A percentile compares a stretch with the other conserved stretches of the same genome.
Conservation (phyloP, 176 grass and related monocot species). For the Lolium perenne region DNA sequence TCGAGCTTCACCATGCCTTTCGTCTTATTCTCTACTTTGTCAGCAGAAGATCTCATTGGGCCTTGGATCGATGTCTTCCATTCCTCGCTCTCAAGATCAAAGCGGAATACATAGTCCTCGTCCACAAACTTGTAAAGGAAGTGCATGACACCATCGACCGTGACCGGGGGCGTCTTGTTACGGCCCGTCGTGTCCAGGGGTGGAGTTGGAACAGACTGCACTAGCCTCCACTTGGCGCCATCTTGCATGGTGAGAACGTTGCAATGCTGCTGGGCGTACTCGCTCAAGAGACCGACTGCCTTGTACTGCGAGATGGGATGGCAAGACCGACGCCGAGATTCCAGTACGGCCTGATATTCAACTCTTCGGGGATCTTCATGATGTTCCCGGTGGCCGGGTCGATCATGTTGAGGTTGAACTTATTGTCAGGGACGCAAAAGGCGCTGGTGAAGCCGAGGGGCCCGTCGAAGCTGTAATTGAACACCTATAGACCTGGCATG, state of each 20-base stretch:
- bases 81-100: background rate
- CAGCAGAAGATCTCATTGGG: background rate
- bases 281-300: background rate
- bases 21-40: background rate
- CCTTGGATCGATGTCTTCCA: background rate
- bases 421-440: rapidly evolving
- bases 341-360: background rate
- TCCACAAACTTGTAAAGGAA: background rate
- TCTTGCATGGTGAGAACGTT: background rate
- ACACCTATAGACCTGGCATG: background rate
- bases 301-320: background rate
- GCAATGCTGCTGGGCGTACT: background rate
- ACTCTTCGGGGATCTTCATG: background rate
- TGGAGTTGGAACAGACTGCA: background rate
- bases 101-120: background rate
- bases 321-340: background rate
- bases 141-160: background rate
- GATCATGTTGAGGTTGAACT: background rate
- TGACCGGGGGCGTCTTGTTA: no score
- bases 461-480: background rate
- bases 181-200: background rate
- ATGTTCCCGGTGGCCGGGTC: background rate
- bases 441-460: background rate
- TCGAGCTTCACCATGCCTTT: no score
- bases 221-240: slow-evolving; percentile 4